Evolutionary conservation across 2,329 filamentous ascomycete genomes (phyloP), one percentile per base, ranked within the genome.

Genomic region (Fusarium sp.): DNA sequence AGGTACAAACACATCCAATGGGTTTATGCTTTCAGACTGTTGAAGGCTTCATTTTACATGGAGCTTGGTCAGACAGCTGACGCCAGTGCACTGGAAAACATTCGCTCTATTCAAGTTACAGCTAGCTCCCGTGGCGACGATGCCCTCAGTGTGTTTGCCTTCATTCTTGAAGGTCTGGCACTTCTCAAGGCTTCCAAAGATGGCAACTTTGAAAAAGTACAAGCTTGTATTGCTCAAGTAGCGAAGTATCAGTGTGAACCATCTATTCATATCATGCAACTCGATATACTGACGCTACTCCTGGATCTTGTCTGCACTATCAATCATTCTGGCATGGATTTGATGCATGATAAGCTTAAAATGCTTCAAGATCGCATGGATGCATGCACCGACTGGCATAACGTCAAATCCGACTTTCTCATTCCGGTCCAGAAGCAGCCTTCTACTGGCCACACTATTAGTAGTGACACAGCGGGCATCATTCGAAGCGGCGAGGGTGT

Each of bases 21-120:
- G 93, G 86, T 91, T 22, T 95, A 95, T 78, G 91, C 91, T 1
- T 92, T 95, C 75, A 90, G 92, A 13, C 90, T 95, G 50, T 82
- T 95, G 20, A 92, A 93, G 72, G 89, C 91, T 0, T 90, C 91
- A 0, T 87, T 95, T 50, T 89, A 92, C 66, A 82, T 94, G 55
- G 88, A 93, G 73, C 85, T 87, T 51, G 85, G 87, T 9, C 88
- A 84, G 47, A 85, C 87, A 15, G 86, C 89, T 18, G 93, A 95
- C 65, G 85, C 86, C 4, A 85, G 89, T 53, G 87, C 91, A 1
- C 82, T 94, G 6, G 91, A 93, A 26, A 92, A 94, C 72, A 83
- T 95, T n/a, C 88, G 89, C 58, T 86, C 86, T 31, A 90, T 95
- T 33, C 83, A 87, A 7, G 81, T 80, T 12, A 84, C 92, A 58